Evolutionary conservation across 371 early-diverging fungal species (phyloP).

Genomic region (Mucor mucedo): DNA sequence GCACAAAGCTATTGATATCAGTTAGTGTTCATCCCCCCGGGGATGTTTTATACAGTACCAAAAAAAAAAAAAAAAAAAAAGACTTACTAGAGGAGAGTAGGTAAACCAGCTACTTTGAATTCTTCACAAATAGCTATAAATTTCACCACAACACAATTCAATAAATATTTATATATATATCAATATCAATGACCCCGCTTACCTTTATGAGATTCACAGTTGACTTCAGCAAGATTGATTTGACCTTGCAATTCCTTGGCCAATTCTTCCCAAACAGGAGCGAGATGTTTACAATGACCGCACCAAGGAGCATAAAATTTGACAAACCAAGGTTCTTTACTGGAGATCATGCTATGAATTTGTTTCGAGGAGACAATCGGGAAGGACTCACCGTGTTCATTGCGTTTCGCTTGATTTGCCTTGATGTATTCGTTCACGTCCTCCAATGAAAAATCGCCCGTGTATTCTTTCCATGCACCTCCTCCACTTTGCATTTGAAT

Average conservation of each 20-base stretch:
- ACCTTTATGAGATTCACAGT: constrained; percentile 73
- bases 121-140: constrained; percentile 51
- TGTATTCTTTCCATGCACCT: constrained; percentile 20
- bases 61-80: background rate
- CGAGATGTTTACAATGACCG: constrained; percentile 83
- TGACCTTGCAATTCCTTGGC: constrained; percentile 60
- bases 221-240: constrained; percentile 79
- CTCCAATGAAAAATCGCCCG: constrained; percentile 6
- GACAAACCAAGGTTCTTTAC: constrained; percentile 67
- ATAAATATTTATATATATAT: background rate
- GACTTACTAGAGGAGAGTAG: constrained; percentile 72
- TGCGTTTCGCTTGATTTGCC: constrained; percentile 2
- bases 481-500: constrained; percentile 14
- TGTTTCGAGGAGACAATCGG: constrained; percentile 1
- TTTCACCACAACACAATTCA: too few relatives aligned
- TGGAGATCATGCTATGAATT: constrained; percentile 10
- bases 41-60: background rate
- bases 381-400: constrained; percentile 15
- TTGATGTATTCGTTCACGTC: constrained; percentile 17
- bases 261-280: constrained; percentile 76
- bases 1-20: constrained; percentile 30
- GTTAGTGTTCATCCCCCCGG: too few relatives aligned
- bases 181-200: background rate
- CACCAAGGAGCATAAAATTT: constrained; percentile 91
- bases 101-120: constrained; percentile 75